Evolutionary conservation across 768 basidiomycete genomes (phyloP), one percentile per base, ranked within the genome.

Genomic region (Rhodotorula kratochvilovae): DNA sequence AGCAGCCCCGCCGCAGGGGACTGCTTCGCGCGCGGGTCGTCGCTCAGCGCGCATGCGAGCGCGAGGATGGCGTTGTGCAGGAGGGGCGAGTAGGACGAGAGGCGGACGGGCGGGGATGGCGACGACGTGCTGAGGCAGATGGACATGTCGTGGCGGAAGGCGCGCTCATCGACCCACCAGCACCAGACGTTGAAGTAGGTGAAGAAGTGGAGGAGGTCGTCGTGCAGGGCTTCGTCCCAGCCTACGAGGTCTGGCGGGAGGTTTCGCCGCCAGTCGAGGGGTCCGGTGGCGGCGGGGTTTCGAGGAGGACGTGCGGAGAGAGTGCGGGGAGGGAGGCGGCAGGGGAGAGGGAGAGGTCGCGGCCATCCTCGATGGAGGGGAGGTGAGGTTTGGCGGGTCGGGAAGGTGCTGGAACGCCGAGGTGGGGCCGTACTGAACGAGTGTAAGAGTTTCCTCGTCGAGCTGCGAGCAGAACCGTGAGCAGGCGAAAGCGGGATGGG

Each of bases 391-490:
- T n/a, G n/a, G 36, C 17, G 63, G 70, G 17, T 39, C 50, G 12
- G 56, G 56, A 8, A 79, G 57, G 59, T 78, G 78, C 5, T 77
- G 75, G 51, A 78, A 79, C 0, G 80, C 79, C 7, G 74, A 76
- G 2, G 79, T 80, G 5, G 80, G 80, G 11, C 80, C 80, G 61
- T 79, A 78, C 1, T 74, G 66, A n/a, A 78, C 75, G 33, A 79
- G 63, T 45, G 79, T 75, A 17, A 75, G 76, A 1, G 74, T 75
- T 51, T 74, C 71, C 19, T 70, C 77, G 53, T 77, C 76, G 27
- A 79, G 66, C 77, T 78, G n/a, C n/a, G 31, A 16, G 35, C 21
- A 15, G 29, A 17, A 6, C 21, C 4, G 35, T 21, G 23, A 27
- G 33, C 2, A 11, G 19, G 51, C 5, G 53, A 17, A 11, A 15